Evolutionary conservation across 1,284 basidiomycete species (phyloP).

Genomic region (Albatrellus sp.): DNA sequence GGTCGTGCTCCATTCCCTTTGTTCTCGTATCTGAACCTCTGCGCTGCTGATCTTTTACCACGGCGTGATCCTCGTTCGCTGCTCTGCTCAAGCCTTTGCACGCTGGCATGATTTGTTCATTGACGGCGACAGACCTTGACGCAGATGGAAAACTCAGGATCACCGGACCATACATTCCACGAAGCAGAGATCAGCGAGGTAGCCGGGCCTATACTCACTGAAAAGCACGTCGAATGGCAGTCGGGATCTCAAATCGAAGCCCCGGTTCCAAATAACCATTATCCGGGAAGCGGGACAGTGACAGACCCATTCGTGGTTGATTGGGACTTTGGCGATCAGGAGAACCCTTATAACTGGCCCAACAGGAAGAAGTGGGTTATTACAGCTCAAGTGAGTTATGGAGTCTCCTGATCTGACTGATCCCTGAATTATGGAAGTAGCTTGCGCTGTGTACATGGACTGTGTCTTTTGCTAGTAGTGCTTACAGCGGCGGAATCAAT

Average conservation of each 20-base stretch:
- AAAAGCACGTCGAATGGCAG: not conserved
- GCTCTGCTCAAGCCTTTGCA: no score
- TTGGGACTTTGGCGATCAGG: constrained; percentile 42
- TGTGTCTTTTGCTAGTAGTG: constrained; percentile 49
- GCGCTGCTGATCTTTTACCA: no score
- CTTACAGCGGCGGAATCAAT: constrained; percentile 43
- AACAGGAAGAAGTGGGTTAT: constrained; percentile 36
- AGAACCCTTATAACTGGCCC: constrained; percentile 56
- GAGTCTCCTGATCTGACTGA: not conserved
- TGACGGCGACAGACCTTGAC: no score
- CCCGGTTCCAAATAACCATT: constrained; percentile 5
- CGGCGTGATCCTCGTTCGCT: no score
- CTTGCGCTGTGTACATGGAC: constrained; percentile 40
- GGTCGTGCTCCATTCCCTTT: no score
- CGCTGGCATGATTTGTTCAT: no score
- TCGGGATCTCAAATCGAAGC: not conserved
- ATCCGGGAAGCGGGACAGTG: constrained; percentile 30
- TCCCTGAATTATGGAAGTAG: constrained; percentile 13
- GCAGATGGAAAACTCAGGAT: no score
- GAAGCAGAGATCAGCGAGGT: no score
- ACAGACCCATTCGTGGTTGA: constrained; percentile 44
- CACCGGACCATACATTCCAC: no score
- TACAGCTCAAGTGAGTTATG: constrained; percentile 33
- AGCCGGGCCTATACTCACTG: no score
- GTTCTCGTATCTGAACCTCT: no score